A percentile compares a stretch with the other conserved stretches of the same genome.
phyloP scores from a whole-genome alignment of 306 rosid species.

The Prosopis cineraria region DNA sequence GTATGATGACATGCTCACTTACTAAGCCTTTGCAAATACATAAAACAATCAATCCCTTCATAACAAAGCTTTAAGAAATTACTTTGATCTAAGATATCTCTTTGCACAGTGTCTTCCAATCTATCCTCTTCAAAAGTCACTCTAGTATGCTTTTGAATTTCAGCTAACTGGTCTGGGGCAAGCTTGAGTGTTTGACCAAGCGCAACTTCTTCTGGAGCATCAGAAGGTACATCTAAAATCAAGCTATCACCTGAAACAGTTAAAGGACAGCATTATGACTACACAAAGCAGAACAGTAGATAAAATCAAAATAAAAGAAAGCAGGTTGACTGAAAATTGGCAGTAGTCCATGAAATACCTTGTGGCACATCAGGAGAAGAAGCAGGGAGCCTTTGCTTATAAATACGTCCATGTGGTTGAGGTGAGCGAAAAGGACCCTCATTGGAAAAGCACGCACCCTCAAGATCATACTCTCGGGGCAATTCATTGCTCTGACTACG shows the following conservation, averaged over 20 bases:
- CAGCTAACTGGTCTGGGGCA: constrained; percentile 44
- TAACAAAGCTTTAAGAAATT: constrained; percentile 52
- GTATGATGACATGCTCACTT: constrained; percentile 60
- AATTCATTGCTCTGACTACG: constrained; percentile 50
- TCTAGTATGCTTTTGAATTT: constrained; percentile 45
- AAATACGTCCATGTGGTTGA: constrained; percentile 55
- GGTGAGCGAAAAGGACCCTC: constrained; percentile 73
- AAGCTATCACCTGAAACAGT: constrained; percentile 47
- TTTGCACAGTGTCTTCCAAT: constrained; percentile 39
- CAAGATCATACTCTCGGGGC: constrained; percentile 78
- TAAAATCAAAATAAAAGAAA: constrained; percentile 8
- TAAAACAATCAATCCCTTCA: constrained; percentile 17
- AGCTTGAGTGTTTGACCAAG: constrained; percentile 72
- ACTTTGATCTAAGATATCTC: constrained; percentile 67
- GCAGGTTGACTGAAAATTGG: background rate
- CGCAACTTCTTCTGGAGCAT: constrained; percentile 49
- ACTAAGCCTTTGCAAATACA: constrained; percentile 33
- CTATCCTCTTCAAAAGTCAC: constrained; percentile 46
- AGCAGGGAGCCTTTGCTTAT: constrained; percentile 67
- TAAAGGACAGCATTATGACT: background rate
- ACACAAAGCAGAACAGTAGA: background rate
- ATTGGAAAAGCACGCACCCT: constrained; percentile 68
- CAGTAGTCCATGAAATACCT: constrained; percentile 37
- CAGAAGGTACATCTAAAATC: constrained; percentile 58
- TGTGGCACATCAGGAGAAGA: constrained; percentile 49